Base-by-base conservation (phyloP, 805 yeast species). In the Candida boleticola region DNA sequence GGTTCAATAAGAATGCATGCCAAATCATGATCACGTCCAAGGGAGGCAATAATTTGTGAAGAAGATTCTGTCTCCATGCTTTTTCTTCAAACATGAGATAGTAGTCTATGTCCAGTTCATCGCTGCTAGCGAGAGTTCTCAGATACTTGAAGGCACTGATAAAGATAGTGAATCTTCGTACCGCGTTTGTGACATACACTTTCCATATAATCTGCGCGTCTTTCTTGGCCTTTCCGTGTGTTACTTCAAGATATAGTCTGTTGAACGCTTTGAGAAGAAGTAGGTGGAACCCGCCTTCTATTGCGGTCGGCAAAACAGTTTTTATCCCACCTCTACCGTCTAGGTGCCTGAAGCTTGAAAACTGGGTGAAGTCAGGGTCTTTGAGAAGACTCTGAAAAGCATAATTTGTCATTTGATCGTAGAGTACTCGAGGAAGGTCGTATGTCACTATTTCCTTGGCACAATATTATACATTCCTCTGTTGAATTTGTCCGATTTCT, bases 21-120 rank as follows among this genome's bases (percentile, higher is more conserved):
- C 60, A 56, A 6, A 54, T 56, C 44, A 56, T 41, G 5, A 54
- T 17, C 13, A 56, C 43, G 45, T 56, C 60, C 14, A 56, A 33
- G 14, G 60, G 59, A 11, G 60, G 60, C 16, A 45, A 18, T 36
- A 33, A 37, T 4, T 4, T 22, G 9, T 23, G 9, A 23, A 31
- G 31, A 11, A n/a, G 10, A 10, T 27, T 29, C n/a, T 4, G 16
- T 18, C 32, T 31, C 43, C 16, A 40, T 31, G 25, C 29, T 14
- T 13, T 11, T 9, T 17, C 29, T 14, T 29, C 43, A 11, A 4
- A 20, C 18, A 13, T 26, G 30, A 23, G 18, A 18, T 14, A 31
- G 37, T 17, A 14, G 35, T 20, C 13, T 5, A 38, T 13, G 5
- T 29, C 29, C 27, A 17, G 34, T 10, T 27, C 40, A 10, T 27